phyloP scores from a whole-genome alignment of 345 rosid species.

The Atalantia buxifolia region DNA sequence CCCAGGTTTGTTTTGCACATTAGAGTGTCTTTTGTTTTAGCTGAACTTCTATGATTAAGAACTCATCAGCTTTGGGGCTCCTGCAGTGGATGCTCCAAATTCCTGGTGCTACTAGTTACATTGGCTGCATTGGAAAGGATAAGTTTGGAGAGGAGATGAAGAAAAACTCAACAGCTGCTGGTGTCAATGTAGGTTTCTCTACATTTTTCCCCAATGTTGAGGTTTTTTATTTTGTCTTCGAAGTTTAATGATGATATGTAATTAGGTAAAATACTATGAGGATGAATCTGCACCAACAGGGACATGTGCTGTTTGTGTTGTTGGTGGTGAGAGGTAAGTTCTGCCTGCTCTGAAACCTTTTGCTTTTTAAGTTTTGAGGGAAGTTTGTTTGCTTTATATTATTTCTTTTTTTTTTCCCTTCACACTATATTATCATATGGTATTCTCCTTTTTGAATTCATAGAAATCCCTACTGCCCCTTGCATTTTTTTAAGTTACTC shows the following conservation, averaged over 20 bases:
- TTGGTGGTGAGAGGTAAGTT: constrained; percentile 92
- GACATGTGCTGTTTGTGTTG: constrained; percentile 93
- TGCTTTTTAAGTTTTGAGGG: background rate
- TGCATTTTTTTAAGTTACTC: background rate
- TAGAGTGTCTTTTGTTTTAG: background rate
- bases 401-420: background rate
- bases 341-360: background rate
- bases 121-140: constrained; percentile 93
- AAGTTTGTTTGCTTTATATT: background rate
- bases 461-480: background rate
- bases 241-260: background rate
- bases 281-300: constrained; percentile 83
- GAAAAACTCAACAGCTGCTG: constrained; percentile 63
- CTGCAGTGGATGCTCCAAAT: constrained; percentile 95
- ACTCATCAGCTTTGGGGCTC: background rate
- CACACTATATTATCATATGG: background rate
- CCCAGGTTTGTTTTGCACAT: constrained; percentile 51
- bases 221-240: background rate
- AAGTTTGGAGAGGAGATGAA: constrained; percentile 95
- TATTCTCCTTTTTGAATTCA: background rate
- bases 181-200: constrained; percentile 59
- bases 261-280: constrained; percentile 79
- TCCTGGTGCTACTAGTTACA: constrained; percentile 82
- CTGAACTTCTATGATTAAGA: background rate
- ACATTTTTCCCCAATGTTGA: background rate